phyloP scores from a whole-genome alignment of 495 filamentous ascomycete species.

The Bacidia gigantensis region DNA sequence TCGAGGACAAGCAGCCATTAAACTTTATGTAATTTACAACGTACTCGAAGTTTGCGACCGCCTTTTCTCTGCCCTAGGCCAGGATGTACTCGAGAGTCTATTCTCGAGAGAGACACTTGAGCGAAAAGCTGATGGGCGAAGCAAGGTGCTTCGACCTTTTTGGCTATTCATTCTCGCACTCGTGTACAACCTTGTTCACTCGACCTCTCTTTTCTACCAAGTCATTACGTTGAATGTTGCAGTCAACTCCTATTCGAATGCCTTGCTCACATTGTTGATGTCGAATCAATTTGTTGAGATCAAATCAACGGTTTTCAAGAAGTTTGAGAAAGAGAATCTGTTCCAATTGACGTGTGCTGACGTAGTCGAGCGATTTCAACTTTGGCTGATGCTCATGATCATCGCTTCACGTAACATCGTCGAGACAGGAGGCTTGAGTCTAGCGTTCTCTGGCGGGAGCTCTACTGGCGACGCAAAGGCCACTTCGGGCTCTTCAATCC shows the following conservation, averaged over 20 bases:
- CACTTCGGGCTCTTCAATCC: slow-evolving; percentile 45
- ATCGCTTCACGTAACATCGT: slow-evolving; percentile 92
- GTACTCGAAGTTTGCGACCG: slow-evolving; percentile 82
- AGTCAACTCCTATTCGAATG: slow-evolving; percentile 97
- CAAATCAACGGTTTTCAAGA: slow-evolving; percentile 94
- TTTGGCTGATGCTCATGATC: slow-evolving; percentile 93
- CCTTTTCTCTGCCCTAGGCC: slow-evolving; percentile 77
- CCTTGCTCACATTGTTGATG: slow-evolving; percentile 75
- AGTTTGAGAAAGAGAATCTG: slow-evolving; percentile 62
- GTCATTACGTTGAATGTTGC: slow-evolving; percentile 96
- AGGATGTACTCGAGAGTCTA: slow-evolving; percentile 91
- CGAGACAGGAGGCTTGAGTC: slow-evolving; percentile 61
- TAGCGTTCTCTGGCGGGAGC: slow-evolving; percentile 20
- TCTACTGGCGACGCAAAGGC: slow-evolving; percentile 29
- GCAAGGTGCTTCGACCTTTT: slow-evolving; percentile 80
- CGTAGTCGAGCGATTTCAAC: slow-evolving; percentile 91
- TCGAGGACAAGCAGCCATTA: slow-evolving; percentile 89
- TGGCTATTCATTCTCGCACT: slow-evolving; percentile 83
- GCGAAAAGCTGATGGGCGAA: slow-evolving; percentile 72
- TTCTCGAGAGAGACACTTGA: slow-evolving; percentile 88
- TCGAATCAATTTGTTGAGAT: slow-evolving; percentile 98
- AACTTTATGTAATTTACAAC: slow-evolving; percentile 97
- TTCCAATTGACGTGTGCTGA: slow-evolving; percentile 96
- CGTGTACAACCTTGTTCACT: slow-evolving; percentile 75
- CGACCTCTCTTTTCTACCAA: slow-evolving; percentile 83